Evolutionary conservation across 2,329 filamentous ascomycete genomes (phyloP).

Genomic region (Cyphellophora europaea): DNA sequence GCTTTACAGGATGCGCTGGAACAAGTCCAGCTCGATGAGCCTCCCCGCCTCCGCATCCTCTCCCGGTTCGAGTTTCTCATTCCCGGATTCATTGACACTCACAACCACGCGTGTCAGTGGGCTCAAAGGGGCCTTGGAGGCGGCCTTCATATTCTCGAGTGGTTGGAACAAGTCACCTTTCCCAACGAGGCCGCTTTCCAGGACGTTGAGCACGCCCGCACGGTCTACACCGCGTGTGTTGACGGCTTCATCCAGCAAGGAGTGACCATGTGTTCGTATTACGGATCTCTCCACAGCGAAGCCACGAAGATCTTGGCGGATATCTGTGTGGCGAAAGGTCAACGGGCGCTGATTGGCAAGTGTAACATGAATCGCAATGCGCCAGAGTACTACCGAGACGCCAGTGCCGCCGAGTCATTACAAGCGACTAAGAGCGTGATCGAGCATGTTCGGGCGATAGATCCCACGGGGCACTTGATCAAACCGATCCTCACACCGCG

Average conservation of each 20-base stretch:
- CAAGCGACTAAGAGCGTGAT: conserved; percentile 21
- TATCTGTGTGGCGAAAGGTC: conserved; percentile 42
- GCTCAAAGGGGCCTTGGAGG: conserved; percentile 35
- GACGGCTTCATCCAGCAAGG: conserved; percentile 52
- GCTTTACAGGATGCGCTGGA: conserved; percentile 19
- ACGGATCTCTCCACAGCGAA: conserved; percentile 45
- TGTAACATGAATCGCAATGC: conserved; percentile 50
- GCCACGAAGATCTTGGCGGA: conserved; percentile 51
- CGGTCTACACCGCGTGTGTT: conserved; percentile 45
- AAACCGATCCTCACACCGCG: conserved; percentile 43
- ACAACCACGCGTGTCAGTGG: conserved; percentile 57
- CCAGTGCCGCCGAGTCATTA: conserved; percentile 13
- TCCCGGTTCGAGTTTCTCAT: conserved; percentile 39
- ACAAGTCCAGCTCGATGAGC: conserved; percentile 19
- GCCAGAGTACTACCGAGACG: conserved; percentile 22
- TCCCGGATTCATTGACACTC: conserved; percentile 56
- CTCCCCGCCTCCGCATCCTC: conserved; percentile 22
- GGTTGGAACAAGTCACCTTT: conserved; percentile 56
- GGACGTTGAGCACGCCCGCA: conserved; percentile 43
- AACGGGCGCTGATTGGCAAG: conserved; percentile 53
- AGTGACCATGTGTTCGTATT: conserved; percentile 54
- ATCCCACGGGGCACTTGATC: conserved; percentile 33
- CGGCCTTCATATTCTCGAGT: conserved; percentile 40
- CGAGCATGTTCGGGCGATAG: conserved; percentile 32
- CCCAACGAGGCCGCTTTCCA: conserved; percentile 53